Percentiles rank a stretch among this genome's conserved stretches.
These are phyloP conservation scores for Eleusine indica DNA, from an alignment of 176 grass and related monocot species.

Conservation along the genomic window DNA sequence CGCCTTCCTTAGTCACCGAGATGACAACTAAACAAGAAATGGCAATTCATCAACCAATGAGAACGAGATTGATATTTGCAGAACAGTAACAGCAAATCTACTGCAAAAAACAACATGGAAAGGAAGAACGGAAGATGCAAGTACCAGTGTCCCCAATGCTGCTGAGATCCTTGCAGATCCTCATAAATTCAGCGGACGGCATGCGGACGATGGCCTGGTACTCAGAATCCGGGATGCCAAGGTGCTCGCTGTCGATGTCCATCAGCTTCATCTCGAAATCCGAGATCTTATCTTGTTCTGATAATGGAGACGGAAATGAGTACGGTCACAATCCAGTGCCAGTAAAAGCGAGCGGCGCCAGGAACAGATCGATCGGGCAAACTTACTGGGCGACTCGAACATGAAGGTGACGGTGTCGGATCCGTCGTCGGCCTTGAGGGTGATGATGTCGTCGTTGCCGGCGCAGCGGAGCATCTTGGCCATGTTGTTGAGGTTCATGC, in stretches of 20 bases:
- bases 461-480: slow-evolving; percentile 97
- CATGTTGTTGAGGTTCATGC: slow-evolving; percentile 98
- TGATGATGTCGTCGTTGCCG: slow-evolving; percentile 93
- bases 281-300: slow-evolving; percentile 91
- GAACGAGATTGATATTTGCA: too few relatives aligned
- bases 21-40: slow-evolving; percentile 59
- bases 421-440: slow-evolving; percentile 95
- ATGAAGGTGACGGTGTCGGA: slow-evolving; percentile 96
- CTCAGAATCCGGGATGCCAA: slow-evolving; percentile 88
- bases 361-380: neutral
- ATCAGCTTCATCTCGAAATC: slow-evolving; percentile 99
- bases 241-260: slow-evolving; percentile 92
- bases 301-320: neutral
- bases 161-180: slow-evolving; percentile 95
- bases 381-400: slow-evolving; percentile 88
- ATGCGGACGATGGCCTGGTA: slow-evolving; percentile 92
- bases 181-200: slow-evolving; percentile 75
- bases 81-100: neutral
- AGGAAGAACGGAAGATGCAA: neutral
- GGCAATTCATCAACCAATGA: neutral
- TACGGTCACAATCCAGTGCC: neutral
- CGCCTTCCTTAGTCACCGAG: slow-evolving; percentile 93
- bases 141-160: slow-evolving; percentile 87
- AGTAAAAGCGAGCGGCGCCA: neutral
- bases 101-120: neutral